Evolutionary conservation across 805 yeast species (phyloP).

Genomic region (Vanderwaltozyma verrucispora): DNA sequence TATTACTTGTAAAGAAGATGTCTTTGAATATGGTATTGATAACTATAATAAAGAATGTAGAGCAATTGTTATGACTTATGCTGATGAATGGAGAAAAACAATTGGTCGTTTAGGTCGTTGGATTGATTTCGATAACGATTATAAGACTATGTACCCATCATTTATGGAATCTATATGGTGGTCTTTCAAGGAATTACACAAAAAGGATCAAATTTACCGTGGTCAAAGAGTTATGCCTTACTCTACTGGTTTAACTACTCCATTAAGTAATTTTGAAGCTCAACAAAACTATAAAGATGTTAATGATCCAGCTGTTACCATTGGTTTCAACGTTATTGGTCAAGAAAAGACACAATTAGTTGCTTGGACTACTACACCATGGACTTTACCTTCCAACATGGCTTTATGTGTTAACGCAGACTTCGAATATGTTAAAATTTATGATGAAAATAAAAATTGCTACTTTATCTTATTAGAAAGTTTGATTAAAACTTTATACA

Average conservation of each 20-base stretch:
- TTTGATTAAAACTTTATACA: constrained; percentile 74
- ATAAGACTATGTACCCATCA: constrained; percentile 88
- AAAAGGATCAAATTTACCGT: constrained; percentile 83
- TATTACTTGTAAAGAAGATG: constrained; percentile 89
- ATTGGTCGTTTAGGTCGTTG: constrained; percentile 95
- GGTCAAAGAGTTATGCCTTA: constrained; percentile 98
- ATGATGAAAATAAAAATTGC: constrained; percentile 75
- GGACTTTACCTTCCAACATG: constrained; percentile 95
- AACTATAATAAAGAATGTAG: constrained; percentile 93
- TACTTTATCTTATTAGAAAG: constrained; percentile 78
- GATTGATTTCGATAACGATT: constrained; percentile 98
- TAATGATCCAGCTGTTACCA: constrained; percentile 89
- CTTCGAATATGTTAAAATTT: constrained; percentile 84
- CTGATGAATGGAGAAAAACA: constrained; percentile 88
- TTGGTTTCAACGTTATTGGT: constrained; percentile 72
- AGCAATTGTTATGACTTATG: constrained; percentile 94
- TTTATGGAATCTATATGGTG: constrained; percentile 99
- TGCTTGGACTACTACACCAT: constrained; percentile 99
- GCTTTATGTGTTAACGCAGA: constrained; percentile 87
- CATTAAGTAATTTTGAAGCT: constrained; percentile 95
- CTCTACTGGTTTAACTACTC: constrained; percentile 95
- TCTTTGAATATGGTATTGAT: constrained; percentile 85
- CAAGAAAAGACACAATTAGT: constrained; percentile 78
- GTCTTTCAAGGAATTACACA: constrained; percentile 85
- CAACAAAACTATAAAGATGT: constrained; percentile 98